Percentiles rank a stretch among this genome's conserved stretches.
phyloP scores from a whole-genome alignment of 345 rosid species.

The Heritiera fomes region DNA sequence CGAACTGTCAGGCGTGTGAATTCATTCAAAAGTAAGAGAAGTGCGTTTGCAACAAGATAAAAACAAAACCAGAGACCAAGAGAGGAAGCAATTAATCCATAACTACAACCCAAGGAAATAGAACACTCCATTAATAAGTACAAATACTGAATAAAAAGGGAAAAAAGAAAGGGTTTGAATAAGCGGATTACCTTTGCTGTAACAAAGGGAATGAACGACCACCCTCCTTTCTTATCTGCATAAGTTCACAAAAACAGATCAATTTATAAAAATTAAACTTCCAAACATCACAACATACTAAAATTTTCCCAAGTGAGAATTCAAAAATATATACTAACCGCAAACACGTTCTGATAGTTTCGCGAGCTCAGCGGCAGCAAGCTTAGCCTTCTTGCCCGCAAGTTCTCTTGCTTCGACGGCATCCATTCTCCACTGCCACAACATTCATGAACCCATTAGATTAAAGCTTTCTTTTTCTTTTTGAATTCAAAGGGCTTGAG shows the following conservation, averaged over 20 bases:
- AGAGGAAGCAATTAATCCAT: conserved; percentile 13
- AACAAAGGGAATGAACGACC: conserved; percentile 65
- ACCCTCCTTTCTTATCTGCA: conserved; percentile 77
- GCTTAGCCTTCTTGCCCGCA: conserved; percentile 89
- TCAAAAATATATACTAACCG: conserved; percentile 43
- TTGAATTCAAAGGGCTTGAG: not conserved
- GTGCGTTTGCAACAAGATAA: not conserved
- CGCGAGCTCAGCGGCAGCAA: conserved; percentile 89
- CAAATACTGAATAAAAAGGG: not conserved
- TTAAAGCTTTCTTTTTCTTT: not conserved
- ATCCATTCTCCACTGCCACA: conserved; percentile 69
- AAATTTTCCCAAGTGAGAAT: not conserved
- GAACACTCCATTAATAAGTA: not conserved
- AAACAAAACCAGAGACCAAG: not conserved
- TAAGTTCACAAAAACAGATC: conserved; percentile 12
- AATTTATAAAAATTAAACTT: not conserved
- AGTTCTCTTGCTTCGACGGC: conserved; percentile 80
- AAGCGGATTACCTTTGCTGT: conserved; percentile 69
- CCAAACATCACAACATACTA: no score
- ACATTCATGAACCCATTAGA: not conserved
- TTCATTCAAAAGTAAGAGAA: conserved; percentile 1
- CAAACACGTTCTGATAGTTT: conserved; percentile 71
- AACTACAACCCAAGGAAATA: not conserved
- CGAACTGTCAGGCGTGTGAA: not conserved
- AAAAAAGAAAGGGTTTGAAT: not conserved